phyloP scores from a whole-genome alignment of 1,284 basidiomycete species.

The Ceratorhiza oryzae-sativae region DNA sequence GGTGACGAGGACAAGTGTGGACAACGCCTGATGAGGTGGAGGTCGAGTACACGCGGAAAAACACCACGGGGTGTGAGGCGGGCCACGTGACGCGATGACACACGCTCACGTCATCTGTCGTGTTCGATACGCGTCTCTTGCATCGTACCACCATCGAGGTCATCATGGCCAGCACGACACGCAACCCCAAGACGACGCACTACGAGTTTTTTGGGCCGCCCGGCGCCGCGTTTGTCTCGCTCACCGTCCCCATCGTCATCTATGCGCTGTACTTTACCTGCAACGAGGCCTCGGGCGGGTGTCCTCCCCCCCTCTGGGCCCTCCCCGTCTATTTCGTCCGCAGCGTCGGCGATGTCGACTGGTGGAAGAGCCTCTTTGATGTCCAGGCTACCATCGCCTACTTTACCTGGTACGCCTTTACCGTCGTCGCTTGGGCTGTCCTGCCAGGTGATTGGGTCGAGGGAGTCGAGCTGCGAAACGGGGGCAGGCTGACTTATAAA shows the following conservation, averaged over 20 bases:
- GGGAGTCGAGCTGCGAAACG: slow-evolving; percentile 81
- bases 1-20: background rate
- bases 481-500: slow-evolving; percentile 82
- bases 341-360: slow-evolving; percentile 60
- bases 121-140: slow-evolving; percentile 8
- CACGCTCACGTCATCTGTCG: background rate
- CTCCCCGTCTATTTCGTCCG: slow-evolving; percentile 57
- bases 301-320: slow-evolving; percentile 65
- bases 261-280: slow-evolving; percentile 89
- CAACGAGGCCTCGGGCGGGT: slow-evolving; percentile 78
- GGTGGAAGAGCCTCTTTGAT: slow-evolving; percentile 83
- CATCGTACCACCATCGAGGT: slow-evolving; percentile 17
- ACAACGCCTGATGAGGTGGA: background rate
- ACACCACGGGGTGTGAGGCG: slow-evolving; percentile 22
- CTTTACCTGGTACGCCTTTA: slow-evolving; percentile 89
- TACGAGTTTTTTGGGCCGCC: slow-evolving; percentile 90
- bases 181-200: slow-evolving; percentile 52
- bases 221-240: slow-evolving; percentile 76
- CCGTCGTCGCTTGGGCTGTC: slow-evolving; percentile 80
- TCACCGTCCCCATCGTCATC: slow-evolving; percentile 74
- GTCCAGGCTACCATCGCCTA: slow-evolving; percentile 79
- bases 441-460: slow-evolving; percentile 88
- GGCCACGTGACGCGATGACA: background rate
- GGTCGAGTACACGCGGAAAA: slow-evolving; percentile 34
- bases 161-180: background rate